Evolutionary conservation across 2,329 filamentous ascomycete species (phyloP), one percentile per base, ranked within the genome.

Genomic region (Sordariomycetes sp.): DNA sequence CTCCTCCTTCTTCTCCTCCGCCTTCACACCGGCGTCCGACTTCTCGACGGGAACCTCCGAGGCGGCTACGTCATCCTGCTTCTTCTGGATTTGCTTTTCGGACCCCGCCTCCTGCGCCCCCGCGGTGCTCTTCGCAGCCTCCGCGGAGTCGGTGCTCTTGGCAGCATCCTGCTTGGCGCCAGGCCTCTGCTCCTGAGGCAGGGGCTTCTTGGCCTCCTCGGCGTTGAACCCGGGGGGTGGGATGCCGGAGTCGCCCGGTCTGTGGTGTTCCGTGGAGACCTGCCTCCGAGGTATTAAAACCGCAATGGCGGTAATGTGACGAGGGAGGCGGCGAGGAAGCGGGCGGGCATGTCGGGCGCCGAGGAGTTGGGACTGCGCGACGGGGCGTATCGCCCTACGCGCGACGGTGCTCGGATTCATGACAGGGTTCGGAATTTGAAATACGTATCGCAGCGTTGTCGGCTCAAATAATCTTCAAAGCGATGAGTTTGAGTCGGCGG

Each of bases 161-260:
- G 68, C 61, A 22, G 70, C 64, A 42, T 65, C 62, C 34, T 66
- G 64, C 12, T 32, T n/a, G 51, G 28, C 8, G 28, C 4, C 28
- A 32, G 28, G 28, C 28, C 8, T 32, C 28, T 34, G 10, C 57
- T 86, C 81, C 65, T 82, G 81, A 2, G 83, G 72, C 53, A 94
- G 75, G 13, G 90, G 88, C 68, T 90, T 92, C 80, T 90, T 92
- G 63, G 91, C 91, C 74, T 90, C 79, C 66, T 92, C 85, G n/a
- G 88, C 77, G 68, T 94, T 91, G 76, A 96, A 96, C 32, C 91
- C 91, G 15, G 90, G 91, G 58, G 91, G 91, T 52, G 90, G 91
- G 54, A 81, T 84, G 57, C 78, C 76, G 55, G 79, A 74, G 28
- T 72, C 68, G 59, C 76, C 72, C 56, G 77, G 69, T 58, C 74